Evolutionary conservation across 2,329 filamentous ascomycete species (phyloP).

Genomic region (Didymella glomerata): DNA sequence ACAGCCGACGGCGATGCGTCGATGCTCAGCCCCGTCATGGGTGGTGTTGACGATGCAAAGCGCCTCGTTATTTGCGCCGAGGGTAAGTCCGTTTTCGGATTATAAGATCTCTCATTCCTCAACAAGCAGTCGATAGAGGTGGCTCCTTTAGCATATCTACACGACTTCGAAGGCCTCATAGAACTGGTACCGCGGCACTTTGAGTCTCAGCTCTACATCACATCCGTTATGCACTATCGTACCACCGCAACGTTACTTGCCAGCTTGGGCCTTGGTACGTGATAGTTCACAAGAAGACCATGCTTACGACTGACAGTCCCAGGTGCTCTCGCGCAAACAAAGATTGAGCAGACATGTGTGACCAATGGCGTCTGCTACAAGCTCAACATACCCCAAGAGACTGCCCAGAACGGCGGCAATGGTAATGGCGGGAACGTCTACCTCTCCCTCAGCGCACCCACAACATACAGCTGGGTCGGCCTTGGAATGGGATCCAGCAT

Average conservation of each 20-base stretch:
- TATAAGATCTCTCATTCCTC: slow-evolving; percentile 7
- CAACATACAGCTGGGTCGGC: slow-evolving; percentile 64
- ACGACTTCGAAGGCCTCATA: neutral
- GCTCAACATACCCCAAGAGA: slow-evolving; percentile 63
- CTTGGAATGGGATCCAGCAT: slow-evolving; percentile 66
- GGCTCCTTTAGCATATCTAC: neutral
- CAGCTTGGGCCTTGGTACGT: slow-evolving; percentile 11
- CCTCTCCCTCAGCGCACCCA: slow-evolving; percentile 67
- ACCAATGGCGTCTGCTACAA: slow-evolving; percentile 59
- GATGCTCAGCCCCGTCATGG: slow-evolving; percentile 16
- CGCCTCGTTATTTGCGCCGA: slow-evolving; percentile 6
- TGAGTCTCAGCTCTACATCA: neutral
- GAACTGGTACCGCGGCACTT: neutral
- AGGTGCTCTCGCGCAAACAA: slow-evolving; percentile 18
- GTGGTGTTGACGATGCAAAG: slow-evolving; percentile 4
- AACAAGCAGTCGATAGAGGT: neutral
- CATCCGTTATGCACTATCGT: slow-evolving; percentile 7
- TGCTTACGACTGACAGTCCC: neutral
- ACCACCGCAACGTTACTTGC: neutral
- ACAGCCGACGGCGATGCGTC: slow-evolving; percentile 7
- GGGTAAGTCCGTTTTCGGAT: slow-evolving; percentile 9
- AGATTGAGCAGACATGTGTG: slow-evolving; percentile 22
- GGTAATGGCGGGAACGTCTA: slow-evolving; percentile 60
- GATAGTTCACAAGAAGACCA: neutral
- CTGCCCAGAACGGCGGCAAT: slow-evolving; percentile 53